Percentiles rank a stretch among this genome's conserved stretches.
Conservation (phyloP, 345 rosid species). For the Populus ilicifolia region DNA sequence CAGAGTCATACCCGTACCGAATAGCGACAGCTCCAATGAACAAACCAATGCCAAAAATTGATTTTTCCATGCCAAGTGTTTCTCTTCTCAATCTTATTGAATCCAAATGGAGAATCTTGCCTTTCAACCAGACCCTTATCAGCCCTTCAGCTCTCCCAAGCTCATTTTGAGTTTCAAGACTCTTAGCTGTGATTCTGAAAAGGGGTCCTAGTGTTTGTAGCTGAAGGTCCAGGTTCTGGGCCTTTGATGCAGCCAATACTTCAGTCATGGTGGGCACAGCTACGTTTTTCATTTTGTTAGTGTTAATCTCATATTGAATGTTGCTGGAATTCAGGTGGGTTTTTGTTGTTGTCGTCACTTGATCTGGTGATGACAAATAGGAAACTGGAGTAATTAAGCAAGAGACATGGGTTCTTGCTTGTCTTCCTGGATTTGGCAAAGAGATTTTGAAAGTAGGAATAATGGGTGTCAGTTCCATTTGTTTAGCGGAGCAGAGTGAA, state of each 20-base stretch:
- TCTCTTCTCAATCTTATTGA: slow-evolving; percentile 66
- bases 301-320: neutral
- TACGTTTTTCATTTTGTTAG: slow-evolving; percentile 2
- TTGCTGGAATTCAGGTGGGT: neutral
- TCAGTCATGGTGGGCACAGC: slow-evolving; percentile 68
- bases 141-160: slow-evolving; percentile 75
- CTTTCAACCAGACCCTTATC: slow-evolving; percentile 67
- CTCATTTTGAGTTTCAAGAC: slow-evolving; percentile 49
- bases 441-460: neutral
- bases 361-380: neutral
- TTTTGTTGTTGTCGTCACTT: neutral
- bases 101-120: slow-evolving; percentile 79
- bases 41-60: slow-evolving; percentile 81
- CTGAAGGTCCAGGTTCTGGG: slow-evolving; percentile 68
- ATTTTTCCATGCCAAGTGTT: slow-evolving; percentile 67
- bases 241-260: slow-evolving; percentile 55
- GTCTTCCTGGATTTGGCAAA: neutral
- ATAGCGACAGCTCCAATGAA: slow-evolving; percentile 90
- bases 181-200: slow-evolving; percentile 70
- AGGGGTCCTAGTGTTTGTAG: slow-evolving; percentile 74
- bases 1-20: slow-evolving; percentile 69
- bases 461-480: slow-evolving; percentile 4
- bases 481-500: neutral
- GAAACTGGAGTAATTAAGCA: neutral
- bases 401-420: neutral